Percentiles rank a stretch among this genome's conserved stretches.
phyloP scores from a whole-genome alignment of 192 early-diverging fungal species.

The Allomyces arbusculus region DNA sequence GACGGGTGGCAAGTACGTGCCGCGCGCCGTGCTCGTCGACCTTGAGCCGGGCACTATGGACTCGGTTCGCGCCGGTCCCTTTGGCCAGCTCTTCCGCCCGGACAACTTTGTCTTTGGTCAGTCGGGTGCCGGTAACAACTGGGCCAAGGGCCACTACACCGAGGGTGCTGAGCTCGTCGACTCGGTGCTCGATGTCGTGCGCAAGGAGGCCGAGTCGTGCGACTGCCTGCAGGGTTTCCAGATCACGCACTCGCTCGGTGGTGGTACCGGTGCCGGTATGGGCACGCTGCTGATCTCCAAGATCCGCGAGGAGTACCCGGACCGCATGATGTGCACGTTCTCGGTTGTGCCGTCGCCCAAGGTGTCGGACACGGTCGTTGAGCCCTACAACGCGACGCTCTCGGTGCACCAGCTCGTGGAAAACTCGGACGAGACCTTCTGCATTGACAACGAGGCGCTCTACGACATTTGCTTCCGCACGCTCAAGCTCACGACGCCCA shows the following conservation, averaged over 20 bases:
- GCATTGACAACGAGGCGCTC: slow-evolving; percentile 98
- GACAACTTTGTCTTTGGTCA: slow-evolving; percentile 97
- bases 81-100: slow-evolving; percentile 78
- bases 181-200: slow-evolving; percentile 80
- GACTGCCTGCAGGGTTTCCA: slow-evolving; percentile 98
- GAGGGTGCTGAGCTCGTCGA: slow-evolving; percentile 98
- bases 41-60: slow-evolving; percentile 96
- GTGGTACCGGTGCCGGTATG: slow-evolving; percentile 93
- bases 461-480: slow-evolving; percentile 99
- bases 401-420: slow-evolving; percentile 96
- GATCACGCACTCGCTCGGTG: slow-evolving; percentile 91
- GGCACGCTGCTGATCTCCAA: slow-evolving; percentile 89
- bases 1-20: slow-evolving; percentile 33
- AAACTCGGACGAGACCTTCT: slow-evolving; percentile 98
- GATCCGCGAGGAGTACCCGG: slow-evolving; percentile 98
- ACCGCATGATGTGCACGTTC: slow-evolving; percentile 97
- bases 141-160: slow-evolving; percentile 99
- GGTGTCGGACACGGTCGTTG: slow-evolving; percentile 95
- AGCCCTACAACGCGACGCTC: slow-evolving; percentile 97
- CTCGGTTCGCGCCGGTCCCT: slow-evolving; percentile 54
- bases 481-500: slow-evolving; percentile 78
- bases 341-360: slow-evolving; percentile 94
- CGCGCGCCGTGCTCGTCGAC: slow-evolving; percentile 83
- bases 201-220: slow-evolving; percentile 87
- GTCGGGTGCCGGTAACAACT: slow-evolving; percentile 96